Evolutionary conservation across 768 basidiomycete genomes (phyloP), one percentile per base, ranked within the genome.

Genomic region (Asterophora lycoperdoides): DNA sequence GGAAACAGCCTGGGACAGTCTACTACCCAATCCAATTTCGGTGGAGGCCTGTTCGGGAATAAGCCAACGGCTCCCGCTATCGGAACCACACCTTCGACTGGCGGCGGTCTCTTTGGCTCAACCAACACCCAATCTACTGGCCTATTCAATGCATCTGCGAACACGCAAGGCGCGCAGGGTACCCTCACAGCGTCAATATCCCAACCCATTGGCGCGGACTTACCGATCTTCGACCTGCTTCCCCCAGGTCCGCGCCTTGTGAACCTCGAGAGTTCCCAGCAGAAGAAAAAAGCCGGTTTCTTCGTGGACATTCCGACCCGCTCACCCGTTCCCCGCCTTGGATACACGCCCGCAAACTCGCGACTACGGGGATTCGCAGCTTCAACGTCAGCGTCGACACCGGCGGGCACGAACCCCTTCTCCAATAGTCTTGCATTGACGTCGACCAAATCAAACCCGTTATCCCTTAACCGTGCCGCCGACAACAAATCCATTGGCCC

Each of bases 131-230:
- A 60, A 48, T 58, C 64, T 55, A 43, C 59, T 47, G 51, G 65
- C 50, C 30, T 61, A 50, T 66, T 79, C 20, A 72, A 71, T 40
- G 63, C 70, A 9, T 76, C 77, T 28, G 59, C 66, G 0, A 61
- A 61, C 38, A 66, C 68, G 46, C 68, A 72, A n/a, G 78, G 68
- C 28, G 69, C 72, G 35, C 80, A 81, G 66, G 81, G 80, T 32
- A 65, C 76, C 0, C 70, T 95, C 45, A 87, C 85, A 8, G 89
- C 92, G 1, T 93, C 93, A 15, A 90, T 97, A 60, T 84, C 88
- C 20, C 88, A 94, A 64, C 89, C 89, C 7, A 84, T 92, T 54
- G 79, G 78, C 28, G 73, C 79, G 42, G 84, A 85, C 52, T 63
- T 89, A 44, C 84, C 83, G 4, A 83, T 87, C 43, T 90, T 85